phyloP scores from a whole-genome alignment of 495 filamentous ascomycete genomes.

The Annulohypoxylon nitens region DNA sequence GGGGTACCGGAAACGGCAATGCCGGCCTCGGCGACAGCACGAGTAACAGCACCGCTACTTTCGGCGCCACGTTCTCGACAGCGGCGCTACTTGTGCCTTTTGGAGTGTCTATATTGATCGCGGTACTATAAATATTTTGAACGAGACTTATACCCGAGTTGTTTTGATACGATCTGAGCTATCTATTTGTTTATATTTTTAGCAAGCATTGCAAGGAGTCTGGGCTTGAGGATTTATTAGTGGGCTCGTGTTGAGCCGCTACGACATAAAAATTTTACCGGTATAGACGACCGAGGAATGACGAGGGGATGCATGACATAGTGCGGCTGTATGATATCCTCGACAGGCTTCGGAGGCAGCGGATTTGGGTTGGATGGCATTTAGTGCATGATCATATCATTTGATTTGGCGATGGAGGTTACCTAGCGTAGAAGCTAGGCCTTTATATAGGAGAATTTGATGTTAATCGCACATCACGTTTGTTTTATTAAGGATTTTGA shows the following conservation, averaged over 20 bases:
- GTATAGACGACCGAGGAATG: conserved; percentile 30
- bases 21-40: conserved; percentile 23
- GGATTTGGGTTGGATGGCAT: neutral
- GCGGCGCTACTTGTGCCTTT: conserved; percentile 27
- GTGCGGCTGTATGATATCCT: conserved; percentile 24
- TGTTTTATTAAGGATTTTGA: neutral
- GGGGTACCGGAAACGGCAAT: conserved; percentile 39
- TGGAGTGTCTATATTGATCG: conserved; percentile 27
- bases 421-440: conserved; percentile 22
- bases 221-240: neutral
- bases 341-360: conserved; percentile 4
- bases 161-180: conserved; percentile 15
- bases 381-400: conserved; percentile 16
- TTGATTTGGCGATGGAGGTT: conserved; percentile 20
- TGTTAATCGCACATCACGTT: conserved; percentile 1
- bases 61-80: conserved; percentile 20
- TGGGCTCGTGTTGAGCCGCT: neutral
- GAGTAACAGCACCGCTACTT: conserved; percentile 12
- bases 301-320: neutral
- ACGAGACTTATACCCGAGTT: neutral
- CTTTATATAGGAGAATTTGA: conserved; percentile 2
- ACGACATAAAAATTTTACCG: conserved; percentile 11
- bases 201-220: conserved; percentile 44
- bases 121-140: conserved; percentile 25
- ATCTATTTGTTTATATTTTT: conserved; percentile 18